Percentiles rank a stretch among this genome's conserved stretches.
Evolutionary conservation across 495 filamentous ascomycete genomes (phyloP).

Genomic region (Penicillium pancosmium): DNA sequence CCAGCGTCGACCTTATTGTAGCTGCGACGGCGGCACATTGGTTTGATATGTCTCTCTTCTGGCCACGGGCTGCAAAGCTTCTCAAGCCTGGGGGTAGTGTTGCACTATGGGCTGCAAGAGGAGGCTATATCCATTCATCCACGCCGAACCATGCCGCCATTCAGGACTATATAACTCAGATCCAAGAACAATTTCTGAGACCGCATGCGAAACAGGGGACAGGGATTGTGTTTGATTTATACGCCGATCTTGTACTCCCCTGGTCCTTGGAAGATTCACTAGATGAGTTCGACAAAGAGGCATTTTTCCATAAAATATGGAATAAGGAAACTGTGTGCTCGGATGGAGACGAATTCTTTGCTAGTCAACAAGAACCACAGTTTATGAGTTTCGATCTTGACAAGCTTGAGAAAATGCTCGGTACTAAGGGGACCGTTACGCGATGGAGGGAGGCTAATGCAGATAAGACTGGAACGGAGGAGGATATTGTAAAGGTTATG

Average conservation of each 20-base stretch:
- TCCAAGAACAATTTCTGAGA: constrained; percentile 30
- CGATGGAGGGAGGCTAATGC: constrained; percentile 54
- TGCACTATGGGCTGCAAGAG: constrained; percentile 49
- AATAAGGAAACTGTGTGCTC: constrained; percentile 20
- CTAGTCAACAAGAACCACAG: constrained; percentile 13
- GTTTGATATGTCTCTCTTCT: constrained; percentile 61
- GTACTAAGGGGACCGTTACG: constrained; percentile 44
- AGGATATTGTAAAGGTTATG: constrained; percentile 19
- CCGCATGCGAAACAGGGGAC: constrained; percentile 42
- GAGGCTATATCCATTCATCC: constrained; percentile 24
- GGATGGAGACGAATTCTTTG: constrained; percentile 25
- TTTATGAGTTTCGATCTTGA: constrained; percentile 24
- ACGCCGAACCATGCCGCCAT: constrained; percentile 36
- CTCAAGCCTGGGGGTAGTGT: constrained; percentile 58
- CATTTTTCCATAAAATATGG: constrained; percentile 47
- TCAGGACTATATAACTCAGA: constrained; percentile 28
- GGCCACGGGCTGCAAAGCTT: constrained; percentile 46
- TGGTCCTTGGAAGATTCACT: constrained; percentile 43
- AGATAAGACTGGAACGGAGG: constrained; percentile 25
- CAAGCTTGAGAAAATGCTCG: constrained; percentile 31
- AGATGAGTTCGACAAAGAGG: constrained; percentile 39
- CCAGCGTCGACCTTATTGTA: constrained; percentile 53
- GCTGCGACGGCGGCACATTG: constrained; percentile 58
- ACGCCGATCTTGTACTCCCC: constrained; percentile 48
- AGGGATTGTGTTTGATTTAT: constrained; percentile 31